Evolutionary conservation across 768 basidiomycete genomes (phyloP), one percentile per base, ranked within the genome.

Genomic region (Agaricus blazei): DNA sequence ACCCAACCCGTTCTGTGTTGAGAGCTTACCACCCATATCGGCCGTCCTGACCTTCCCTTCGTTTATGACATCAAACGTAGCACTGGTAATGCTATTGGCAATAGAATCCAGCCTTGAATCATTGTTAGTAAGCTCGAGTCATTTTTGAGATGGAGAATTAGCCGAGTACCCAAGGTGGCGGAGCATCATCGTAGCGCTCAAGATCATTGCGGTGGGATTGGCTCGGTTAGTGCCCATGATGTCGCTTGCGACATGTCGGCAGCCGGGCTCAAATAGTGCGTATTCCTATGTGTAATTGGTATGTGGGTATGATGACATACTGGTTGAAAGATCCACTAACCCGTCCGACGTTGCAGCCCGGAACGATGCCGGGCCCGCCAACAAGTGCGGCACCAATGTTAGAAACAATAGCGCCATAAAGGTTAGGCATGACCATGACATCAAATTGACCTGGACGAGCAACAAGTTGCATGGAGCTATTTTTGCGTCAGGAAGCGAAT

Each of bases 311-410:
- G 44, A 56, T 53, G 47, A 37, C 26, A 19, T 19, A 29, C 11
- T 26, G 51, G 40, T 36, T 34, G 19, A 43, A 42, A 24, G 37
- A 7, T 28, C 48, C n/a, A 43, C 48, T 40, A 66, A 93, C 92
- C 53, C 92, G 82, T 65, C 97, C 97, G 63, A 99, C 88, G 71
- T 98, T 98, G 77, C 94, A 96, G 15, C 97, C 97, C 8, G 97
- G 95, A 24, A 98, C 96, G 63, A 98, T 85, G 66, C 97, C 97
- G 38, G 96, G 97, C 40, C 97, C 97, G 66, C 97, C 97, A 40
- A 99, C 96, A 23, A 99, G 88, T 23, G 96, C 97, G 58, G 97
- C 94, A 64, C 97, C 96, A 59, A 99, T 98, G 79, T 99, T 98
- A 61, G 92, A 94, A 57, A 95, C 88, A 64, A 98, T 98, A 62